phyloP scores from a whole-genome alignment of 2,329 filamentous ascomycete genomes.

The Monilinia fructigena region DNA sequence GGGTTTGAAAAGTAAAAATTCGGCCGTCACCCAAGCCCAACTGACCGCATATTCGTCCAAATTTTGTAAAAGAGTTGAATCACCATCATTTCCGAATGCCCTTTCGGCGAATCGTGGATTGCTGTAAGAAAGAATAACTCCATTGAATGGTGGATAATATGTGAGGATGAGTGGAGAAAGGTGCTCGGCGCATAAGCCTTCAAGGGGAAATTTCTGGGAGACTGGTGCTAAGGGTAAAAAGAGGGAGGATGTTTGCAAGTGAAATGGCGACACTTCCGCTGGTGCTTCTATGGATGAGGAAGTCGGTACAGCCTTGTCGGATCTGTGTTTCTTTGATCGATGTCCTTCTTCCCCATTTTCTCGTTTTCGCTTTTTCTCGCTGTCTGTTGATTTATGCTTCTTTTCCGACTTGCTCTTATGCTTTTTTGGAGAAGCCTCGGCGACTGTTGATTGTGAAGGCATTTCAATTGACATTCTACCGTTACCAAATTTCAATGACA shows the following conservation, averaged over 20 bases:
- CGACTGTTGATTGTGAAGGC: constrained; percentile 21
- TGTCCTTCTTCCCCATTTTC: constrained; percentile 44
- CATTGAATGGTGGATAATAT: constrained; percentile 70
- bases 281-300: constrained; percentile 24
- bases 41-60: constrained; percentile 82
- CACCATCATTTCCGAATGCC: constrained; percentile 52
- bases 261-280: constrained; percentile 63
- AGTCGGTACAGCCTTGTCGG: constrained; percentile 42
- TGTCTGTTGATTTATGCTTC: constrained; percentile 42
- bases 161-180: constrained; percentile 72
- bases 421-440: constrained; percentile 32
- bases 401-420: constrained; percentile 39
- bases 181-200: constrained; percentile 70
- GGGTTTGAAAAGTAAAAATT: constrained; percentile 81
- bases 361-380: constrained; percentile 46
- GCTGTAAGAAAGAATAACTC: constrained; percentile 72
- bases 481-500: not conserved
- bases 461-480: constrained; percentile 36
- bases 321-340: constrained; percentile 46
- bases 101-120: constrained; percentile 65
- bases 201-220: constrained; percentile 67
- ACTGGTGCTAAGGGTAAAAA: constrained; percentile 73
- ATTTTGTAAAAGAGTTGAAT: constrained; percentile 50
- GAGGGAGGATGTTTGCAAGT: constrained; percentile 75
- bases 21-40: constrained; percentile 85